These are phyloP conservation scores for Dalbergia oliveri DNA, from an alignment of 306 rosid genomes.

Conservation along the genomic window DNA sequence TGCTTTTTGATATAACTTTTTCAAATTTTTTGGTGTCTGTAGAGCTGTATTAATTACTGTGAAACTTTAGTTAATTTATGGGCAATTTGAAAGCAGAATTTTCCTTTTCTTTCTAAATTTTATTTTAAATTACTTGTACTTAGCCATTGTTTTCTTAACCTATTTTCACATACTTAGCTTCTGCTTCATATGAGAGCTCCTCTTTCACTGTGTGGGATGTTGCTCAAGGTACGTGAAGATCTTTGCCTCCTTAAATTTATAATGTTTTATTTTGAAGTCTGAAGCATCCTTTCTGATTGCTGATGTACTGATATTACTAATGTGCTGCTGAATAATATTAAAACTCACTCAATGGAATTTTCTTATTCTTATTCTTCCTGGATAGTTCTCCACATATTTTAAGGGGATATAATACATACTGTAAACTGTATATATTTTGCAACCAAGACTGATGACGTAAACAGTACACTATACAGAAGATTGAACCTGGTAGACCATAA, in stretches of 20 bases:
- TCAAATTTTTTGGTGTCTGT: slow-evolving; percentile 1
- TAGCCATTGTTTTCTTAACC: slow-evolving; percentile 63
- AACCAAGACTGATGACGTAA: neutral
- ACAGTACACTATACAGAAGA: slow-evolving; percentile 25
- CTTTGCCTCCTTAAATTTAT: slow-evolving; percentile 30
- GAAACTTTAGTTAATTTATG: neutral
- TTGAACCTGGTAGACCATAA: slow-evolving; percentile 17
- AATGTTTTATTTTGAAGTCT: slow-evolving; percentile 23
- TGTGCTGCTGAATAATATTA: slow-evolving; percentile 30
- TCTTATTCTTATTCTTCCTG: slow-evolving; percentile 8
- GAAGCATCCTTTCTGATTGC: slow-evolving; percentile 1
- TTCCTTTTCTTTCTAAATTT: neutral
- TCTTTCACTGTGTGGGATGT: slow-evolving; percentile 94
- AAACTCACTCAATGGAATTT: slow-evolving; percentile 12
- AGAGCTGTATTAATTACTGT: neutral
- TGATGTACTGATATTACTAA: slow-evolving; percentile 13
- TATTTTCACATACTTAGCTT: slow-evolving; percentile 75
- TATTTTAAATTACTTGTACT: slow-evolving; percentile 15
- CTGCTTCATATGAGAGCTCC: slow-evolving; percentile 89
- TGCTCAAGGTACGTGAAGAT: slow-evolving; percentile 75
- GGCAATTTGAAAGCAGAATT: neutral
- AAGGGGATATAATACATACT: slow-evolving; percentile 20
- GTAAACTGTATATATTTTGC: slow-evolving; percentile 26
- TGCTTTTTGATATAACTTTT: neutral
- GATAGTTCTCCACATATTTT: slow-evolving; percentile 22